Percentiles rank a stretch among this genome's conserved stretches.
Evolutionary conservation across 306 rosid genomes (phyloP).

Genomic region (Corylus avellana): DNA sequence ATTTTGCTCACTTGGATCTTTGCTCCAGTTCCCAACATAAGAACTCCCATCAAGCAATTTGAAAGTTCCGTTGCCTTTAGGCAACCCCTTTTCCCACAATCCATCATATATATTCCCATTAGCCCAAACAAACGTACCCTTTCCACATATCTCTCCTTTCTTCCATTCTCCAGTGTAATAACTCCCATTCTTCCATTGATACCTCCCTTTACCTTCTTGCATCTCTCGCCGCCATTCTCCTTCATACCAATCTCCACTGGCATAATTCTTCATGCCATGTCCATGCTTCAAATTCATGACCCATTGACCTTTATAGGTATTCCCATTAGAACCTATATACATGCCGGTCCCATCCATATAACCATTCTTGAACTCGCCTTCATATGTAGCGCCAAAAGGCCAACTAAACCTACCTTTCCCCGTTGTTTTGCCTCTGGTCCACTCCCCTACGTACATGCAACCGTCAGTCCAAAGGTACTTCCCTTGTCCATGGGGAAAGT

Average conservation of each 20-base stretch:
- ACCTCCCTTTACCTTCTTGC: slow-evolving; percentile 77
- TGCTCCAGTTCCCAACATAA: slow-evolving; percentile 72
- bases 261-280: slow-evolving; percentile 56
- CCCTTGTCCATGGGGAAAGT: slow-evolving; percentile 79
- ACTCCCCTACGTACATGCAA: slow-evolving; percentile 81
- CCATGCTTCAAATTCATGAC: slow-evolving; percentile 83
- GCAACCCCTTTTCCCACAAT: slow-evolving; percentile 69
- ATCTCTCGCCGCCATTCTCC: slow-evolving; percentile 75
- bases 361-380: slow-evolving; percentile 83
- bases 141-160: slow-evolving; percentile 71
- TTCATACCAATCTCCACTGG: slow-evolving; percentile 74
- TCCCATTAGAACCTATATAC: slow-evolving; percentile 62
- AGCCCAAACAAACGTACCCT: slow-evolving; percentile 64
- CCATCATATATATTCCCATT: slow-evolving; percentile 80
- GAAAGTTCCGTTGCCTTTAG: slow-evolving; percentile 71
- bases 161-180: slow-evolving; percentile 81
- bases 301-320: slow-evolving; percentile 80
- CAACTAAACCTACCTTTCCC: slow-evolving; percentile 88
- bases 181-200: slow-evolving; percentile 73
- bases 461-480: slow-evolving; percentile 90
- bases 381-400: slow-evolving; percentile 93
- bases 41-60: slow-evolving; percentile 72
- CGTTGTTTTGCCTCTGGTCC: slow-evolving; percentile 72
- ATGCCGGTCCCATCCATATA: slow-evolving; percentile 80
- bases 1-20: slow-evolving; percentile 54